phyloP scores from a whole-genome alignment of 164 flowering plant species.

The Stephania japonica region DNA sequence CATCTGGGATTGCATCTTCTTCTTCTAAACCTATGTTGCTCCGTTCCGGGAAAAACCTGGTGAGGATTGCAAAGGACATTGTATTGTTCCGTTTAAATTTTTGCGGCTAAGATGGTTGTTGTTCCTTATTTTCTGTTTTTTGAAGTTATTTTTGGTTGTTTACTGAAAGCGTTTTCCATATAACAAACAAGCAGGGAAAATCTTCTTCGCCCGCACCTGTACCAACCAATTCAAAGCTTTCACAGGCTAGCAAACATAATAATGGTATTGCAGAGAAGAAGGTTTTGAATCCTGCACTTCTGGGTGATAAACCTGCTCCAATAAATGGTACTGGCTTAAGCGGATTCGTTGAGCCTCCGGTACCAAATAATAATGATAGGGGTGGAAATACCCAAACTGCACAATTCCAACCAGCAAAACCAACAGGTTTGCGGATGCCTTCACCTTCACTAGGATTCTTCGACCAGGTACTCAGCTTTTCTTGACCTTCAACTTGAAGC shows the following conservation, averaged over 20 bases:
- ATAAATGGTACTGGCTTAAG: constrained; percentile 13
- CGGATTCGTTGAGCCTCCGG: constrained; percentile 17
- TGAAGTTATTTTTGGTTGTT: neutral
- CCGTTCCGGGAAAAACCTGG: constrained; percentile 33
- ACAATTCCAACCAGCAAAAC: constrained; percentile 36
- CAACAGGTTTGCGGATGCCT: constrained; percentile 87
- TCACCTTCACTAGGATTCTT: constrained; percentile 83
- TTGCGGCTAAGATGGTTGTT: neutral
- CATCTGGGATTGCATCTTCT: constrained; percentile 15
- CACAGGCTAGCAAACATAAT: constrained; percentile 14
- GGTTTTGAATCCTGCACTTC: constrained; percentile 11
- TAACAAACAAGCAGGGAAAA: constrained; percentile 31
- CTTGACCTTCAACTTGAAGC: neutral
- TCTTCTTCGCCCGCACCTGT: constrained; percentile 12
- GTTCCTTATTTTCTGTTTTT: neutral
- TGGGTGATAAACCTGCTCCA: constrained; percentile 17
- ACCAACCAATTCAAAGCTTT: constrained; percentile 17
- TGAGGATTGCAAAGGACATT: constrained; percentile 23
- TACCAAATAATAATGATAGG: constrained; percentile 16
- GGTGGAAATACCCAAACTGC: constrained; percentile 22
- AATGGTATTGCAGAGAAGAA: constrained; percentile 7
- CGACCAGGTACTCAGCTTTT: constrained; percentile 43
- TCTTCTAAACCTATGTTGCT: constrained; percentile 24
- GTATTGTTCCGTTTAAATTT: neutral
- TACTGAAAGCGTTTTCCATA: neutral